These are phyloP conservation scores for Volvox carteri DNA, from an alignment of 163 green algal genomes.

Conservation along the genomic window DNA sequence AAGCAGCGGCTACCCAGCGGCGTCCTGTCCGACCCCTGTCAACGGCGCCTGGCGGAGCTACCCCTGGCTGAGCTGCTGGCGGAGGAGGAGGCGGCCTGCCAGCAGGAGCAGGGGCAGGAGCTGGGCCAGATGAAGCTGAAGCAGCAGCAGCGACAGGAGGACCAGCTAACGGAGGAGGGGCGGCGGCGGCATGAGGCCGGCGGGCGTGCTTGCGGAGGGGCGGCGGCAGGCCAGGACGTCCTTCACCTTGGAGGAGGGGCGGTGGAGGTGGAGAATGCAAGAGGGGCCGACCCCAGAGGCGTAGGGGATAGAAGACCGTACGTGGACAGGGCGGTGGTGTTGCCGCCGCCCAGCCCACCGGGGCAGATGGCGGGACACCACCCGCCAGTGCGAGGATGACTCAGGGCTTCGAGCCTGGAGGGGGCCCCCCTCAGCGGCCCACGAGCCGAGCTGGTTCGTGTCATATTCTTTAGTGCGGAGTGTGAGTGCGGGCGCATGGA, in stretches of 20 bases:
- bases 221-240: not conserved
- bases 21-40: not conserved
- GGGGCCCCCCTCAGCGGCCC: too few species aligned
- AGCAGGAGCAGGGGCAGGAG: not conserved
- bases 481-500: too few species aligned
- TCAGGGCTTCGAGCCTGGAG: too few species aligned
- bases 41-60: slow-evolving; percentile 16
- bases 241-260: not conserved
- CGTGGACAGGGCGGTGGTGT: slow-evolving; percentile 26
- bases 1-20: not conserved
- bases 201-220: not conserved
- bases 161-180: not conserved
- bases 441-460: too few species aligned
- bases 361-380: slow-evolving; percentile 38
- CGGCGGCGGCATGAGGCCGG: not conserved
- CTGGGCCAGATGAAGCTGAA: not conserved
- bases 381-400: too few species aligned
- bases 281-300: not conserved
- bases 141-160: not conserved
- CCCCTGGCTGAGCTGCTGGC: slow-evolving; percentile 40
- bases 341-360: slow-evolving; percentile 32
- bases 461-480: too few species aligned
- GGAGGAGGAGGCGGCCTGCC: slow-evolving; percentile 22
- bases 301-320: not conserved
- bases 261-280: not conserved